Evolutionary conservation across 2,329 filamentous ascomycete species (phyloP).

Genomic region (Microcyclosporella mali): DNA sequence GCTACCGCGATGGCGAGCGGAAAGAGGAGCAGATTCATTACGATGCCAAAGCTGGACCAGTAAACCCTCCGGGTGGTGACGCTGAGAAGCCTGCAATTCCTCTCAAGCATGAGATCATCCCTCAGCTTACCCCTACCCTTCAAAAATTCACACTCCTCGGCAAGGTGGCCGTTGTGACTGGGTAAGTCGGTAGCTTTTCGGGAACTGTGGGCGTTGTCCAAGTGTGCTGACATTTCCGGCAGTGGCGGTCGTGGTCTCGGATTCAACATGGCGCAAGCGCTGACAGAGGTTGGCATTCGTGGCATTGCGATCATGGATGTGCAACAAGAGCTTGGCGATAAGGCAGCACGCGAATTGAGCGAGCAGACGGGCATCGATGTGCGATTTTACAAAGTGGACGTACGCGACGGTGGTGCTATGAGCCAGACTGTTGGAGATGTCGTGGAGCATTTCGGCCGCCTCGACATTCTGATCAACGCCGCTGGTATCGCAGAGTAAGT

Average conservation of each 20-base stretch:
- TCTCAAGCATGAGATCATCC: slow-evolving; percentile 38
- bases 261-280: slow-evolving; percentile 72
- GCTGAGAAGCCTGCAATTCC: slow-evolving; percentile 27
- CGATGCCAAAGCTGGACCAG: slow-evolving; percentile 23
- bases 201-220: background rate
- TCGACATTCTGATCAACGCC: slow-evolving; percentile 72
- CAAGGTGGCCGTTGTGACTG: slow-evolving; percentile 62
- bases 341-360: slow-evolving; percentile 63
- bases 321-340: slow-evolving; percentile 67
- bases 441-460: slow-evolving; percentile 59
- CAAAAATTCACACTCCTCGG: slow-evolving; percentile 61
- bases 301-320: slow-evolving; percentile 70
- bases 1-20: slow-evolving; percentile 30
- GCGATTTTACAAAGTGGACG: slow-evolving; percentile 72
- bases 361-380: slow-evolving; percentile 64
- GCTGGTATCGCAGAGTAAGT: slow-evolving; percentile 68
- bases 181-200: slow-evolving; percentile 41
- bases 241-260: slow-evolving; percentile 71
- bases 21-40: slow-evolving; percentile 25
- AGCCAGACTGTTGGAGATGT: slow-evolving; percentile 62
- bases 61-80: slow-evolving; percentile 30
- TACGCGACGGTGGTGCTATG: slow-evolving; percentile 65
- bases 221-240: slow-evolving; percentile 24
- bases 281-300: slow-evolving; percentile 68
- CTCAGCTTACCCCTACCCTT: slow-evolving; percentile 55